Evolutionary conservation across 768 basidiomycete genomes (phyloP), one percentile per base, ranked within the genome.

Genomic region (Pluteus cervinus): DNA sequence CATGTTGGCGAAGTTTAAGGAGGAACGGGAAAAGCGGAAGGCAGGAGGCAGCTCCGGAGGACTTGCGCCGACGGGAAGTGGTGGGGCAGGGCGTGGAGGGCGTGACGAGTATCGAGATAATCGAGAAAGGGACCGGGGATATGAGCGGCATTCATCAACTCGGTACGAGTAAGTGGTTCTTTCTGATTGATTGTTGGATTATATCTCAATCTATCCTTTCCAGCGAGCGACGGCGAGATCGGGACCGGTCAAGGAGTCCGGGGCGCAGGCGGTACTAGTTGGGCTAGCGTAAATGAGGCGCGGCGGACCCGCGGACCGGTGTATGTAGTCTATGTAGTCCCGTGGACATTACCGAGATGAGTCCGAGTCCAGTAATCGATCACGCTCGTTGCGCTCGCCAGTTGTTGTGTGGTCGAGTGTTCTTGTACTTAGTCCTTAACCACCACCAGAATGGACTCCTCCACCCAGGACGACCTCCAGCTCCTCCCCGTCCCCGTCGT

Each of bases 1-100:
- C 63, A 86, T 96, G 79, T 73, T 99, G 37, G 60, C 68, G 41
- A 86, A 89, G 55, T 96, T 97, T 62, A 81, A 82, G 45, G 92
- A 93, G 56, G 86, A 91, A 37, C 81, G 92, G 42, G 84, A 87
- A 58, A 86, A 86, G 62, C 80, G 84, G 54, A 80, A 77, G 55
- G 61, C 69, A 33, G 65, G 66, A 22, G 50, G 66, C 20, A 56
- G 63, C 21, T 52, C 70, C 14, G 38, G 29, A 20, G 38, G 24
- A 53, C 65, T 28, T 52, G 60, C 50, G 28, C 49, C 66, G 14
- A 58, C 68, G 11, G 61, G 73, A 29, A 59, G 66, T 36, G 47
- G 60, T 42, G 64, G 52, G 28, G 56, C 52, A 17, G 48, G 52
- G 34, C 62, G 65, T 34, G 59, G 69, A 28, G 73, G 79, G 41